These are phyloP conservation scores for Clavulina sp. DNA, from an alignment of 768 basidiomycete species.

Conservation along the genomic window DNA sequence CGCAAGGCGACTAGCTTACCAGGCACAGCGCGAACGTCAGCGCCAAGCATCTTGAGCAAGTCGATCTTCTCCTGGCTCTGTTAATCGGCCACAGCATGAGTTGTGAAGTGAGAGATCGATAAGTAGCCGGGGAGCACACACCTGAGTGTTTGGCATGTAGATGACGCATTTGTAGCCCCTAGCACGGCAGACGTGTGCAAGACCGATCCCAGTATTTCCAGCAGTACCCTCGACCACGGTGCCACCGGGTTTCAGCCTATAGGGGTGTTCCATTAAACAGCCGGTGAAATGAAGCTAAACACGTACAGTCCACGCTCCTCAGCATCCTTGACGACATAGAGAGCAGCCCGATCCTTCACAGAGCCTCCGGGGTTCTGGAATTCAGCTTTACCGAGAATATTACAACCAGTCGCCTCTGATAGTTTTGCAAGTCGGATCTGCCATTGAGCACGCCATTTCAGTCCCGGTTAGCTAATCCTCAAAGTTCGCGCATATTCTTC, in stretches of 20 bases:
- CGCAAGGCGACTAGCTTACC: background rate
- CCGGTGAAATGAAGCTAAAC: background rate
- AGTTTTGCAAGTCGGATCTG: conserved; percentile 75
- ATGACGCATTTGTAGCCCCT: conserved; percentile 95
- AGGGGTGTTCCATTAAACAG: background rate
- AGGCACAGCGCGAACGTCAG: conserved; percentile 90
- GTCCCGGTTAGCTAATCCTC: conserved; percentile 4
- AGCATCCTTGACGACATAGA: conserved; percentile 73
- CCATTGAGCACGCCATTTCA: conserved; percentile 7
- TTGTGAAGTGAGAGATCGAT: conserved; percentile 3
- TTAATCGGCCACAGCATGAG: background rate
- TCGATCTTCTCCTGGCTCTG: conserved; percentile 98
- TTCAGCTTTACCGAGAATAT: conserved; percentile 90
- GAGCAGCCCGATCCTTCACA: conserved; percentile 92
- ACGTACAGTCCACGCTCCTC: conserved; percentile 67
- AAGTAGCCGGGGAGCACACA: conserved; percentile 14
- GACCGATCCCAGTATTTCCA: conserved; percentile 93
- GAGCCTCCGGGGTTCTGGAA: conserved; percentile 97
- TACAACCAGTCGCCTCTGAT: conserved; percentile 66
- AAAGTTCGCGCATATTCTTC: background rate
- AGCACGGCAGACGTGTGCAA: conserved; percentile 86
- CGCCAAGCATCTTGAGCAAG: conserved; percentile 89
- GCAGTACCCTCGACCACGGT: conserved; percentile 97
- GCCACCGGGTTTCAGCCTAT: conserved; percentile 74
- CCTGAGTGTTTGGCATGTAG: conserved; percentile 95